These are phyloP conservation scores for Tulasnella sp. DNA, from an alignment of 768 basidiomycete genomes.

Conservation along the genomic window DNA sequence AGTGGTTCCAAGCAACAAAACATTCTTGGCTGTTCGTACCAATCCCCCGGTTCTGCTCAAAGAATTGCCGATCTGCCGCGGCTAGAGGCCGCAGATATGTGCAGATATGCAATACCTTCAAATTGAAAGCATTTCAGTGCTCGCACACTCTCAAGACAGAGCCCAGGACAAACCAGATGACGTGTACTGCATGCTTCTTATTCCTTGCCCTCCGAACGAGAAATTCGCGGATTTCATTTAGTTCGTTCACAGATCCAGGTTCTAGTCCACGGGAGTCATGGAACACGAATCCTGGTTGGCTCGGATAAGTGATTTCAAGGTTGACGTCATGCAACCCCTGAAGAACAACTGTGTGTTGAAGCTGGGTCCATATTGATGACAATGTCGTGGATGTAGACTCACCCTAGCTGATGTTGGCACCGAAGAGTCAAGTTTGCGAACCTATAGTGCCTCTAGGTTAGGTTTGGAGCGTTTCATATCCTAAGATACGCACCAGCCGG, in stretches of 20 bases:
- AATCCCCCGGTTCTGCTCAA: not conserved
- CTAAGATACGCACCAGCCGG: not conserved
- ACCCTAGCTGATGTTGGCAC: too few relatives aligned
- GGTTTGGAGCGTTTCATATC: too few relatives aligned
- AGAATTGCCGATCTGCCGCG: not conserved
- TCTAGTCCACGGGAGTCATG: conserved; percentile 28
- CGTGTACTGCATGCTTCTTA: not conserved
- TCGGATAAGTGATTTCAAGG: conserved; percentile 21
- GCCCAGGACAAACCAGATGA: not conserved
- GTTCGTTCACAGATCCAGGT: conserved; percentile 16
- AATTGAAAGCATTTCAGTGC: too few relatives aligned
- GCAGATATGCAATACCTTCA: not conserved
- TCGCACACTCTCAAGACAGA: not conserved
- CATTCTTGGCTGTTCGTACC: not conserved
- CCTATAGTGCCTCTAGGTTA: too few relatives aligned
- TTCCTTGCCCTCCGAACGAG: not conserved
- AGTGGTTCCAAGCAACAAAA: not conserved
- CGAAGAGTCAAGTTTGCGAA: too few relatives aligned
- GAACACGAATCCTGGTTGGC: conserved; percentile 24
- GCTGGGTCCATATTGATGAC: not conserved
- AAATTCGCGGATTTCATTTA: not conserved
- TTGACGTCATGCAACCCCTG: conserved; percentile 24
- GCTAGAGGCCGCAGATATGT: too few relatives aligned
- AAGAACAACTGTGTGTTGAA: too few relatives aligned
- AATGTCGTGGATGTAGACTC: too few relatives aligned